Evolutionary conservation across 805 yeast species (phyloP).

Genomic region (Yamadazyma ubonensis): DNA sequence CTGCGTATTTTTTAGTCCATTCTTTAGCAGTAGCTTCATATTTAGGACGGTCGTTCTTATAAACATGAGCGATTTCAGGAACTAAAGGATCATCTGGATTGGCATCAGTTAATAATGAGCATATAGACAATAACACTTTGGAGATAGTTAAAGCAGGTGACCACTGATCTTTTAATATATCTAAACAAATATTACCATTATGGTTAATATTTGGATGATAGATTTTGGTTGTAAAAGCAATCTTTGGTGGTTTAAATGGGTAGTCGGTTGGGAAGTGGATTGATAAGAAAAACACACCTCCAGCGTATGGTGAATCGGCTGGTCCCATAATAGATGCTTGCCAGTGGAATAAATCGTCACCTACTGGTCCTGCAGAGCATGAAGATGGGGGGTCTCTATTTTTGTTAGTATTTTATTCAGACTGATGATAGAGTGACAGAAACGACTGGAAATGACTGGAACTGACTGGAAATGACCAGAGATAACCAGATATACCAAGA

Average conservation of each 20-base stretch:
- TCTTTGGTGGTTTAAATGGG: constrained; percentile 97
- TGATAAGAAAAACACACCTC: constrained; percentile 93
- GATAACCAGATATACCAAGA: too few relatives aligned
- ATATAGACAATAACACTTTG: constrained; percentile 89
- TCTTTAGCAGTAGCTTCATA: constrained; percentile 97
- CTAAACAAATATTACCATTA: constrained; percentile 94
- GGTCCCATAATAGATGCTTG: constrained; percentile 99
- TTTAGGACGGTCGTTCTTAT: constrained; percentile 89
- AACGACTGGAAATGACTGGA: too few relatives aligned
- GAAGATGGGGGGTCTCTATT: constrained; percentile 96
- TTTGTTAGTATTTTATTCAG: constrained; percentile 13
- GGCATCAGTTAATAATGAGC: constrained; percentile 95
- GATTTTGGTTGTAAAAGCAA: constrained; percentile 85
- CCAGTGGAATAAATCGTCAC: constrained; percentile 98
- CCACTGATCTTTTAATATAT: constrained; percentile 97
- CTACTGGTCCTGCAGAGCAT: constrained; percentile 98
- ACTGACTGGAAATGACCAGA: too few relatives aligned
- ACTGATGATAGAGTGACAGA: not conserved
- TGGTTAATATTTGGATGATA: constrained; percentile 97
- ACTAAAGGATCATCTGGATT: constrained; percentile 99
- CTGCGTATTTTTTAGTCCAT: constrained; percentile 98
- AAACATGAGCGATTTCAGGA: constrained; percentile 95
- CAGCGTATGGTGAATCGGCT: constrained; percentile 83
- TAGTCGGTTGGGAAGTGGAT: constrained; percentile 99
- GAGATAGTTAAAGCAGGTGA: constrained; percentile 97